Conservation (phyloP, 1,284 basidiomycete genomes). For the Boletus smithii region DNA sequence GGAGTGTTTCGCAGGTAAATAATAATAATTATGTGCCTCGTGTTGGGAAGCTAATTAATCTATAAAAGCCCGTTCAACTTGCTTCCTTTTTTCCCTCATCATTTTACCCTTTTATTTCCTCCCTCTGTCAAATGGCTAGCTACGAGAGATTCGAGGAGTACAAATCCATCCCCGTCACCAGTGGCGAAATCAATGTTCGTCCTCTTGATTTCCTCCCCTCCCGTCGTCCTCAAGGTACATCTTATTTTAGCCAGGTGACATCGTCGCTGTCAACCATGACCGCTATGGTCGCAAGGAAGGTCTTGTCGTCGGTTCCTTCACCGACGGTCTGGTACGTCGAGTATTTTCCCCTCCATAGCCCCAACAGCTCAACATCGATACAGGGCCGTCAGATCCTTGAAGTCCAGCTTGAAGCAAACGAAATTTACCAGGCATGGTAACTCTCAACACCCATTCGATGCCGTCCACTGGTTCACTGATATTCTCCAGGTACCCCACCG, state of each 20-base stretch:
- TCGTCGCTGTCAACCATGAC: conserved; percentile 70
- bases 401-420: conserved; percentile 67
- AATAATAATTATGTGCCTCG: conserved; percentile 36
- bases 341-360: neutral
- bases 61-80: conserved; percentile 42
- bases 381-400: conserved; percentile 78
- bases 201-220: neutral
- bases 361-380: conserved; percentile 5
- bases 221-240: neutral
- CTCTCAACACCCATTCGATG: conserved; percentile 15
- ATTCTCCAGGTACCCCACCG: conserved; percentile 56
- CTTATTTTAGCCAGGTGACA: conserved; percentile 60
- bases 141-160: conserved; percentile 35
- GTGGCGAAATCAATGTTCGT: conserved; percentile 38
- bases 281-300: conserved; percentile 63
- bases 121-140: conserved; percentile 31
- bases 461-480: conserved; percentile 3
- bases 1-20: neutral
- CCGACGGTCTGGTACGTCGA: conserved; percentile 60
- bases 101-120: conserved; percentile 10
- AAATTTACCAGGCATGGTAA: conserved; percentile 66
- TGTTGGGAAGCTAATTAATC: conserved; percentile 43
- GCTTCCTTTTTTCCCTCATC: conserved; percentile 17
- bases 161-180: conserved; percentile 23
- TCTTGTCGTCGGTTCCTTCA: conserved; percentile 68